Base-by-base conservation (phyloP, 257 asterid species). In the Solanum tacnaense region DNA sequence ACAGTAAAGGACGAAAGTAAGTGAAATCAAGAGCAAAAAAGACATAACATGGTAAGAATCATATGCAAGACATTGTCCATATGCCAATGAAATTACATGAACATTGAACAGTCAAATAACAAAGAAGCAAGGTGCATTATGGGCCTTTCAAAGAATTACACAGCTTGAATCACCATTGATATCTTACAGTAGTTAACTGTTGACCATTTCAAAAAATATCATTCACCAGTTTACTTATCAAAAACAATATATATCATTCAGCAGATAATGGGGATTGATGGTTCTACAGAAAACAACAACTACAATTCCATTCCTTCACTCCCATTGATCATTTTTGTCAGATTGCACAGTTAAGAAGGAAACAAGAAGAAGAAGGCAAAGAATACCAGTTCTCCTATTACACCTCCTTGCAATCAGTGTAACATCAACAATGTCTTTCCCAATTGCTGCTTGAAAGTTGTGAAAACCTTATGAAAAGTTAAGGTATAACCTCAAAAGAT, bases 361-460 rank as follows among this genome's bases (percentile, higher is more conserved):
- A 46, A 32, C 36, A 73, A 21, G 10, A 49, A 73, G 68, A 71
- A 72, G 73, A 72, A 41, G 52, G 67, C 49, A 32, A 23, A 23
- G 74, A 68, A 46, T 92, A 97, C 99, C 99, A 62, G 92, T 94
- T 92, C 99, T 94, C 90, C 96, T 92, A 86, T 91, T 95, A 96
- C 98, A 97, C 92, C 99, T 93, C 88, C 99, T 92, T 23, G 98
- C 98, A 92, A 97, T 91, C 87, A 97, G 89, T 15, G 96, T 94
- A 89, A 97, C 94, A 87, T 95, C 95, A 76, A 96, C 86, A 84
- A 92, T 89, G 86, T 91, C 94, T 87, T 92, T 92, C 35, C 95
- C 98, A 84, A 94, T 90, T 71, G 96, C 91, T 88, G 93, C 87
- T 91, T 93, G 98, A 91, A 97, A 93, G 91, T 92, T 89, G 88